Conservation (phyloP, 805 yeast genomes). For the Candida manassasensis region DNA sequence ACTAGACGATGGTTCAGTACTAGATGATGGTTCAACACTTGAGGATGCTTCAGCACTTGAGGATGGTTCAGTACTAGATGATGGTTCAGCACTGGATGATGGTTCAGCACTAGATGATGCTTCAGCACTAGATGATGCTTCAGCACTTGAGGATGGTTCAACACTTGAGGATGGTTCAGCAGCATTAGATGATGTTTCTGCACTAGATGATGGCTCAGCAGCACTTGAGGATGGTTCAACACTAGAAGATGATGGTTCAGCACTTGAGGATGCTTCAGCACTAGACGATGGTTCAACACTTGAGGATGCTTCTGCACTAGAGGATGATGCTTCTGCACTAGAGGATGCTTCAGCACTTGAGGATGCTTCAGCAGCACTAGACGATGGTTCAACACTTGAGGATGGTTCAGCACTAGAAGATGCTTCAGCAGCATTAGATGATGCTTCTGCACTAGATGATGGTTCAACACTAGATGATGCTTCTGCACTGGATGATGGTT, state of each 20-base stretch:
- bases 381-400: too few species aligned
- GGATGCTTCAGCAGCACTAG: too few species aligned
- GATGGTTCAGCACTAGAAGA: too few species aligned
- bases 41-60: too few species aligned
- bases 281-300: neutral
- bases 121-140: neutral
- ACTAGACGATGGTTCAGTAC: too few species aligned
- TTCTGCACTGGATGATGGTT: conserved; percentile 1
- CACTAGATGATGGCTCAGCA: conserved; percentile 1
- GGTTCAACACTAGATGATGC: conserved; percentile 1
- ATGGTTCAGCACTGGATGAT: too few species aligned
- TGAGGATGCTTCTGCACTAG: neutral
- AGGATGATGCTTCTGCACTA: neutral
- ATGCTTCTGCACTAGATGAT: neutral
- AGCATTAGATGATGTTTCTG: neutral
- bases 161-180: neutral
- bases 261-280: neutral
- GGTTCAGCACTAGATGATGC: too few species aligned
- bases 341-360: too few species aligned
- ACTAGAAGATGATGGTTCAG: neutral
- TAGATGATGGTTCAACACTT: too few species aligned
- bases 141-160: neutral
- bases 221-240: neutral
- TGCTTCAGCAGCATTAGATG: neutral
- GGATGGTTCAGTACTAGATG: too few species aligned